phyloP scores from a whole-genome alignment of 257 asterid genomes.

The Solanum piurae region DNA sequence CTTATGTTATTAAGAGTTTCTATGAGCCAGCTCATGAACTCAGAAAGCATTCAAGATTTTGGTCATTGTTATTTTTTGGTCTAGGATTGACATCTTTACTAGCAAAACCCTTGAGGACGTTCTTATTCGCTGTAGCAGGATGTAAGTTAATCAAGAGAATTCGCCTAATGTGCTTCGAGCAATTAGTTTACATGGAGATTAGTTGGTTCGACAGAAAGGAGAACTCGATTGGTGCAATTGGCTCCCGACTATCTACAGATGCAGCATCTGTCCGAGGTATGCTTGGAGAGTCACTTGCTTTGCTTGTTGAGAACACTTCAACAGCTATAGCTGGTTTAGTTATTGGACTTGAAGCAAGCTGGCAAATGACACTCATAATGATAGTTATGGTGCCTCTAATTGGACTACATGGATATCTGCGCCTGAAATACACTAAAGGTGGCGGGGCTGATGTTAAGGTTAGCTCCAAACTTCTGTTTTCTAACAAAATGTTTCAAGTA shows the following conservation, averaged over 20 bases:
- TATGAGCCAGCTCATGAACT: background rate
- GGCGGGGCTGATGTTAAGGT: slow-evolving; percentile 81
- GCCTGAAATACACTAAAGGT: slow-evolving; percentile 56
- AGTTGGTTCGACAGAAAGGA: slow-evolving; percentile 6
- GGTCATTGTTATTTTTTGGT: background rate
- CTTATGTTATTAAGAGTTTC: slow-evolving; percentile 46
- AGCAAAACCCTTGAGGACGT: slow-evolving; percentile 17
- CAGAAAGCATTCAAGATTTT: background rate
- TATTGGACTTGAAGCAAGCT: slow-evolving; percentile 61
- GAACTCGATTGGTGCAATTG: slow-evolving; percentile 6
- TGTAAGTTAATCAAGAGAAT: background rate
- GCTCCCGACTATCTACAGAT: slow-evolving; percentile 36
- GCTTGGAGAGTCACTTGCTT: slow-evolving; percentile 88
- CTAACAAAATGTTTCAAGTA: slow-evolving; percentile 18
- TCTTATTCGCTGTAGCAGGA: background rate
- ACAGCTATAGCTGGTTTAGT: slow-evolving; percentile 50
- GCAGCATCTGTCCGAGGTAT: slow-evolving; percentile 52
- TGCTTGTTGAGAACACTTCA: slow-evolving; percentile 64
- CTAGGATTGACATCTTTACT: slow-evolving; percentile 53
- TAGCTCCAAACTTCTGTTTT: slow-evolving; percentile 22
- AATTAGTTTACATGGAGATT: slow-evolving; percentile 54
- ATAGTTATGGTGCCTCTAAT: slow-evolving; percentile 57
- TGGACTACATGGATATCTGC: slow-evolving; percentile 56
- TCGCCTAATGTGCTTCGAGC: slow-evolving; percentile 63
- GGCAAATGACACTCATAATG: slow-evolving; percentile 70